Conservation (phyloP, 495 filamentous ascomycete genomes). For the Astrothelium macrocarpum region DNA sequence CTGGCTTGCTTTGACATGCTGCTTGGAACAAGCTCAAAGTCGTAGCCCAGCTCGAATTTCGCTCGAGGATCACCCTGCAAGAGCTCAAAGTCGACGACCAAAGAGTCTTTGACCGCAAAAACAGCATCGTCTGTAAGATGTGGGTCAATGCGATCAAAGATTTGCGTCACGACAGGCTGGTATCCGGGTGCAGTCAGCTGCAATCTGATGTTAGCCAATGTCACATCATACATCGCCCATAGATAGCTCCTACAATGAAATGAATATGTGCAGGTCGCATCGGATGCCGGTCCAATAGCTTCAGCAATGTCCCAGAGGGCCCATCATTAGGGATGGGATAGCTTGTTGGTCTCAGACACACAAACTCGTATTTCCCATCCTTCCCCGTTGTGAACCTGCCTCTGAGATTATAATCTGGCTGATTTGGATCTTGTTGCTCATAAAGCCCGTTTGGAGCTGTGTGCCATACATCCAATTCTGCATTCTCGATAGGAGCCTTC, state of each 20-base stretch:
- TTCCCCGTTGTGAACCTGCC: constrained; percentile 60
- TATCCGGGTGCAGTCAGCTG: constrained; percentile 39
- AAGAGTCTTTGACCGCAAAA: constrained; percentile 68
- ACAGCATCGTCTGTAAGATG: constrained; percentile 58
- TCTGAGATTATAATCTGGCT: constrained; percentile 65
- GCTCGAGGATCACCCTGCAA: constrained; percentile 53
- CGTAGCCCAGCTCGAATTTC: constrained; percentile 58
- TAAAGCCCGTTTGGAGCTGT: constrained; percentile 69
- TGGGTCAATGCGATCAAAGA: constrained; percentile 58
- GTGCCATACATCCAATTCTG: constrained; percentile 68
- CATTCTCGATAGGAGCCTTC: constrained; percentile 49
- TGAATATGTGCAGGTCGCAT: constrained; percentile 80
- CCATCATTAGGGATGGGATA: constrained; percentile 66
- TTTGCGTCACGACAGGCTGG: constrained; percentile 59
- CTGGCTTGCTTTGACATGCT: constrained; percentile 20
- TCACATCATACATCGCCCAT: constrained; percentile 20
- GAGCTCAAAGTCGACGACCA: constrained; percentile 57
- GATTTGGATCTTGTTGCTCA: constrained; percentile 64
- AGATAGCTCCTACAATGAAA: constrained; percentile 50
- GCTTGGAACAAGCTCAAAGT: constrained; percentile 39
- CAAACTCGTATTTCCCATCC: constrained; percentile 56
- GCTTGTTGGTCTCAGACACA: constrained; percentile 57
- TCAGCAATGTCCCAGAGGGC: constrained; percentile 41
- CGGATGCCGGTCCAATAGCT: constrained; percentile 61
- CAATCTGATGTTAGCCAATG: constrained; percentile 10